Conservation (phyloP, 2,329 filamentous ascomycete species). For the Alternaria triticina region DNA sequence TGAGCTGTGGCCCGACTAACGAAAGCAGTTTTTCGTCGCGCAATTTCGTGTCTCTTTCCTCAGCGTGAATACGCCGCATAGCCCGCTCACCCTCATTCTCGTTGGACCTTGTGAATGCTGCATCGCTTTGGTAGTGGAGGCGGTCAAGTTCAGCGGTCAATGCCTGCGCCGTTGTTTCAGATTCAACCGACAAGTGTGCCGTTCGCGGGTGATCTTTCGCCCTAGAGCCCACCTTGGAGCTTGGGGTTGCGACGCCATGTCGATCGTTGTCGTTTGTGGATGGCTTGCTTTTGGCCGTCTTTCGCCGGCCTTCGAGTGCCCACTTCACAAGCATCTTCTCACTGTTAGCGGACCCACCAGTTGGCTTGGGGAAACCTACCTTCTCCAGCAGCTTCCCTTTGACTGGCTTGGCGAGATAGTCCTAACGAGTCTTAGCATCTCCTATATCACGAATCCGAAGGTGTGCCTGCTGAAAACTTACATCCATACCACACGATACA, state of each 20-base stretch:
- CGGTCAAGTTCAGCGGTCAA: slow-evolving; percentile 46
- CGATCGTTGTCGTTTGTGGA: slow-evolving; percentile 38
- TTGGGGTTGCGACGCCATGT: slow-evolving; percentile 24
- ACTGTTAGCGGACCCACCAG: slow-evolving; percentile 20
- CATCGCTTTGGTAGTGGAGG: slow-evolving; percentile 45
- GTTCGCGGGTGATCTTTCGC: slow-evolving; percentile 39
- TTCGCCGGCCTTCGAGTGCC: slow-evolving; percentile 58
- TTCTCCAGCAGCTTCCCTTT: slow-evolving; percentile 71
- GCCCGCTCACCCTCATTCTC: slow-evolving; percentile 56
- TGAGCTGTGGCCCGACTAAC: slow-evolving; percentile 49
- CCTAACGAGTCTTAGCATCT: slow-evolving; percentile 33
- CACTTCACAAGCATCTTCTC: slow-evolving; percentile 68
- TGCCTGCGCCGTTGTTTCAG: slow-evolving; percentile 47
- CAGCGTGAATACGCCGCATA: slow-evolving; percentile 56
- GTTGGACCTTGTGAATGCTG: slow-evolving; percentile 49
- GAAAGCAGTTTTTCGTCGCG: slow-evolving; percentile 63
- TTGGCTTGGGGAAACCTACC: slow-evolving; percentile 24
- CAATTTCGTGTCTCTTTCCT: slow-evolving; percentile 62
- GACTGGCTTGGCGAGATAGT: slow-evolving; percentile 61
- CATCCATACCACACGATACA: slow-evolving; percentile 73
- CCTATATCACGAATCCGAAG: slow-evolving; percentile 12
- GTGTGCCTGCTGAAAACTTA: slow-evolving; percentile 24
- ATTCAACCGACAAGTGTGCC: slow-evolving; percentile 28
- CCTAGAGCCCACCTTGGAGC: slow-evolving; percentile 24
- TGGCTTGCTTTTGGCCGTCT: slow-evolving; percentile 33